Evolutionary conservation across 2,329 filamentous ascomycete species (phyloP).

Genomic region (Pyricularia grisea): DNA sequence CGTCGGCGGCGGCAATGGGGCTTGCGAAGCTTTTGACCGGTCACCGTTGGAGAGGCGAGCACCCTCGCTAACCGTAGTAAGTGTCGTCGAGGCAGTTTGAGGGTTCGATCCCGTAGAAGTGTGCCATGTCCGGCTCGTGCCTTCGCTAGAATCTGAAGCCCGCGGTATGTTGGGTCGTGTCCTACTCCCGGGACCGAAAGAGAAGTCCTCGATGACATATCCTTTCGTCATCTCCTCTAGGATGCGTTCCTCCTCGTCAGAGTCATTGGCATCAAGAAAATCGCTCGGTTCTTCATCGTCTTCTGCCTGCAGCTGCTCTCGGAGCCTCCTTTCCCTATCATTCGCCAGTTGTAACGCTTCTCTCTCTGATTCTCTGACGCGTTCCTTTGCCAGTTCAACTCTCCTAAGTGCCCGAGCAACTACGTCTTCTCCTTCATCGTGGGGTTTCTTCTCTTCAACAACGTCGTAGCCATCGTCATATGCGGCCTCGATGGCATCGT

Average conservation of each 20-base stretch:
- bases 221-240: conserved; percentile 83
- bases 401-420: conserved; percentile 51
- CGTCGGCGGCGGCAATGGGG: conserved; percentile 36
- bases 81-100: conserved; percentile 54
- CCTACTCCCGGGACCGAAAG: conserved; percentile 60
- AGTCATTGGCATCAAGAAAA: conserved; percentile 51
- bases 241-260: conserved; percentile 65
- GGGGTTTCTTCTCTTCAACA: conserved; percentile 12
- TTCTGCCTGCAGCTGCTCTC: conserved; percentile 27
- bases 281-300: conserved; percentile 46
- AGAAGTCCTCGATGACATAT: conserved; percentile 74
- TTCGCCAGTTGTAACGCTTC: conserved; percentile 56
- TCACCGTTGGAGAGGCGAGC: conserved; percentile 17
- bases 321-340: conserved; percentile 46
- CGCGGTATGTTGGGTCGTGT: conserved; percentile 59
- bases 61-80: conserved; percentile 66
- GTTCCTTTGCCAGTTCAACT: conserved; percentile 68
- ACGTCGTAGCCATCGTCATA: conserved; percentile 83
- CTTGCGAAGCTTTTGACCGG: conserved; percentile 15
- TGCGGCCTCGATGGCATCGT: conserved; percentile 91
- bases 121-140: conserved; percentile 72
- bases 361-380: conserved; percentile 62
- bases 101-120: conserved; percentile 68
- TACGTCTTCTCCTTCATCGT: conserved; percentile 26
- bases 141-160: conserved; percentile 72